Evolutionary conservation across 768 basidiomycete genomes (phyloP).

Genomic region (Hygrophorus russula): DNA sequence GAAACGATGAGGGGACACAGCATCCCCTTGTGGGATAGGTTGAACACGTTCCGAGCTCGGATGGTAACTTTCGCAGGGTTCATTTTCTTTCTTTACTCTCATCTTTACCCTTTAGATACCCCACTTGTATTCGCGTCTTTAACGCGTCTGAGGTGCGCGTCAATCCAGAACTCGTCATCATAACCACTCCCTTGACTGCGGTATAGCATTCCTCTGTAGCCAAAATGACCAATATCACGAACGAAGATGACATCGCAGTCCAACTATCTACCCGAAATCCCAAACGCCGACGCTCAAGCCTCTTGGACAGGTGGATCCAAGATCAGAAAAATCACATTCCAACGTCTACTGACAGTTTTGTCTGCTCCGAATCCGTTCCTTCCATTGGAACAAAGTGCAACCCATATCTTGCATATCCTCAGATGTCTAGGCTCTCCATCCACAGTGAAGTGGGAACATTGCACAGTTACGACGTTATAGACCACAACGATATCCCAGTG

Average conservation of each 20-base stretch:
- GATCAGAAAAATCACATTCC: conserved; percentile 27
- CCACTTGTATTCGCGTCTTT: too few relatives aligned
- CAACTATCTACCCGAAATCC: conserved; percentile 22
- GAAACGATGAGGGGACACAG: too few relatives aligned
- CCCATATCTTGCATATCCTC: conserved; percentile 33
- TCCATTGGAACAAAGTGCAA: conserved; percentile 18
- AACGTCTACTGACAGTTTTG: not conserved
- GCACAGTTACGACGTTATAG: conserved; percentile 37
- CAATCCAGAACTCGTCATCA: too few relatives aligned
- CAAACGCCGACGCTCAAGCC: conserved; percentile 33
- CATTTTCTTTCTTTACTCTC: too few relatives aligned
- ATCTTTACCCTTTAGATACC: too few relatives aligned
- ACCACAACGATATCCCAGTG: conserved; percentile 38
- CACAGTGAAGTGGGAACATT: conserved; percentile 23
- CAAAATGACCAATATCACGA: conserved; percentile 29
- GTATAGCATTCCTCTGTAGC: conserved; percentile 2
- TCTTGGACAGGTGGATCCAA: conserved; percentile 43
- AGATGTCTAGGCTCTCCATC: conserved; percentile 16
- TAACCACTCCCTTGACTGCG: too few relatives aligned
- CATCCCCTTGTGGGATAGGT: too few relatives aligned
- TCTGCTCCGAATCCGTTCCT: conserved; percentile 9
- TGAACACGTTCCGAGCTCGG: too few relatives aligned
- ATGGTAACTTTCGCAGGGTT: too few relatives aligned
- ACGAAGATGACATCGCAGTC: conserved; percentile 41
- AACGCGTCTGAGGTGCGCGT: too few relatives aligned